Evolutionary conservation across 1,139 yeast genomes (phyloP).

Genomic region (Hemisphaericaspora lyxosophila): DNA sequence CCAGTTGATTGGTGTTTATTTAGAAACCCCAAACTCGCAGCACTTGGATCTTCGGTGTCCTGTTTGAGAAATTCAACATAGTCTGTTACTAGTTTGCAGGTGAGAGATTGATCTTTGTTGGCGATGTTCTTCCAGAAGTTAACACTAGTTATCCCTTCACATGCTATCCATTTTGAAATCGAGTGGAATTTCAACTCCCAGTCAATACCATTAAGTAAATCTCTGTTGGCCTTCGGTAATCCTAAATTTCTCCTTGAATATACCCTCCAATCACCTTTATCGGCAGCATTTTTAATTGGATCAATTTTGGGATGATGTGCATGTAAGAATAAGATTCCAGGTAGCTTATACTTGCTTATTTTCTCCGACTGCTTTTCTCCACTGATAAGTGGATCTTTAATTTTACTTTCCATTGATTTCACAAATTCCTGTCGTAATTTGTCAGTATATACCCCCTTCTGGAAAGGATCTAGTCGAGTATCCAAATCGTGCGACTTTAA

Average conservation of each 20-base stretch:
- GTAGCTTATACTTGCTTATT: slow-evolving; percentile 17
- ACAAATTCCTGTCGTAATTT: slow-evolving; percentile 23
- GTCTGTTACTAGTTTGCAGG: slow-evolving; percentile 25
- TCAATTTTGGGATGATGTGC: slow-evolving; percentile 44
- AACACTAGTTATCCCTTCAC: slow-evolving; percentile 28
- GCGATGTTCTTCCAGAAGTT: slow-evolving; percentile 25
- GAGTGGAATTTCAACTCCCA: slow-evolving; percentile 33
- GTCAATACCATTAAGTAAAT: slow-evolving; percentile 14
- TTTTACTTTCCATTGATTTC: slow-evolving; percentile 13
- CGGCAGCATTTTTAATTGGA: slow-evolving; percentile 26
- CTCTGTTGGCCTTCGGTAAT: slow-evolving; percentile 14
- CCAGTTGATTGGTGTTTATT: slow-evolving; percentile 3
- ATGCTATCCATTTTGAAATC: slow-evolving; percentile 36
- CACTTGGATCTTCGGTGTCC: slow-evolving; percentile 18
- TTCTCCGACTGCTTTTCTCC: slow-evolving; percentile 13
- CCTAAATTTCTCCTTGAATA: slow-evolving; percentile 26
- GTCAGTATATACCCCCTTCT: slow-evolving; percentile 26
- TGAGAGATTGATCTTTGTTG: slow-evolving; percentile 19
- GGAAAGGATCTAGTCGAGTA: slow-evolving; percentile 33
- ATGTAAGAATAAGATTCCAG: slow-evolving; percentile 38
- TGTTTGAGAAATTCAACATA: slow-evolving; percentile 29
- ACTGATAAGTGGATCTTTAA: slow-evolving; percentile 12
- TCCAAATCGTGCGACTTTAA: slow-evolving; percentile 22
- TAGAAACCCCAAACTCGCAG: slow-evolving; percentile 5
- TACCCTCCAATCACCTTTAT: slow-evolving; percentile 17